A percentile compares a stretch with the other conserved stretches of the same genome.
Conservation (phyloP, 768 basidiomycete species). For the Fibroporia radiculosa region DNA sequence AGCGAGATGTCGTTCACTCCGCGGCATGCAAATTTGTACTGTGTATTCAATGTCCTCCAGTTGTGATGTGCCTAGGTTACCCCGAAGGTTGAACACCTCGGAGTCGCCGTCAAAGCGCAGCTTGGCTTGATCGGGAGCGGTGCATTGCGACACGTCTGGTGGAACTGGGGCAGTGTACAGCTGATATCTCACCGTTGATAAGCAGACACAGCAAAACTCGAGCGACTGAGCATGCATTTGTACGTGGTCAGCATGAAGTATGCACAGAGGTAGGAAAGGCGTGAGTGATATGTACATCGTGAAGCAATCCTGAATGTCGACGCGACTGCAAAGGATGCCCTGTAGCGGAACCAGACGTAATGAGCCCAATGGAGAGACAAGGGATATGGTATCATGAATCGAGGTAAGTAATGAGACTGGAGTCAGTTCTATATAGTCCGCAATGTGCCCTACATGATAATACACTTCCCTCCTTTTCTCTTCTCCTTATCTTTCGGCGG, state of each 20-base stretch:
- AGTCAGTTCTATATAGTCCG: slow-evolving; percentile 65
- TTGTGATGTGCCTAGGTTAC: too few species aligned
- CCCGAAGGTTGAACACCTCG: too few species aligned
- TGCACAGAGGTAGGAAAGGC: neutral
- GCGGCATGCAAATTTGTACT: too few species aligned
- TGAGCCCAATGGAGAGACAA: slow-evolving; percentile 26
- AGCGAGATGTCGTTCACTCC: too few species aligned
- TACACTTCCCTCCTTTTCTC: slow-evolving; percentile 51
- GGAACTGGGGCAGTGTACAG: too few species aligned
- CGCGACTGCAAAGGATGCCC: slow-evolving; percentile 10
- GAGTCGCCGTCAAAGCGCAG: too few species aligned
- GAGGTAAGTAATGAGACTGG: slow-evolving; percentile 48
- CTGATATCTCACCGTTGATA: too few species aligned
- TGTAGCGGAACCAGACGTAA: slow-evolving; percentile 18
- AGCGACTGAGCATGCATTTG: neutral
- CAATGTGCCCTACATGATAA: slow-evolving; percentile 72
- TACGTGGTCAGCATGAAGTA: neutral
- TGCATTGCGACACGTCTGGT: too few species aligned
- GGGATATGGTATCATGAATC: slow-evolving; percentile 73
- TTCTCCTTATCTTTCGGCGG: slow-evolving; percentile 30
- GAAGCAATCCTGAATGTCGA: slow-evolving; percentile 14
- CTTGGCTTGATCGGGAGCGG: too few species aligned
- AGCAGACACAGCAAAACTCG: neutral
- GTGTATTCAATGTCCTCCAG: too few species aligned
- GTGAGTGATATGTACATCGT: slow-evolving; percentile 22